Percentiles rank a stretch among this genome's conserved stretches.
Evolutionary conservation across 129 eudicot species (phyloP).

Genomic region (Gnaphalium uliginosum): DNA sequence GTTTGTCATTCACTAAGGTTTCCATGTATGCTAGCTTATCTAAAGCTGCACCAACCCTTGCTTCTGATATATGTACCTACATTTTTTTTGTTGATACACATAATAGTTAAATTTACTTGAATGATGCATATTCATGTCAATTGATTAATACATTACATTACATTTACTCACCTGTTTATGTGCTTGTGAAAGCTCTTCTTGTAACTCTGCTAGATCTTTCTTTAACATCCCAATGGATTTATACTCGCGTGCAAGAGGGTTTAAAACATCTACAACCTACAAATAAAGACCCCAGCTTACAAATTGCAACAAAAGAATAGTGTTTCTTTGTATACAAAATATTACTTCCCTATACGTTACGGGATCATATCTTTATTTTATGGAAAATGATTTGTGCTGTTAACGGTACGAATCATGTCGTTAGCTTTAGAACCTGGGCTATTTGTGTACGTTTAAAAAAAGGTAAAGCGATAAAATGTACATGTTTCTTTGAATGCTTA

Average conservation of each 20-base stretch:
- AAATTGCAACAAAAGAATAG: conserved; percentile 6
- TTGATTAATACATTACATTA: neutral
- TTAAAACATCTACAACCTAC: conserved; percentile 93
- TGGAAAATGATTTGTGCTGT: no score
- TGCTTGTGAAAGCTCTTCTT: conserved; percentile 86
- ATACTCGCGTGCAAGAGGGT: conserved; percentile 95
- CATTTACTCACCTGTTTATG: conserved; percentile 69
- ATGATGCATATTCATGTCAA: neutral
- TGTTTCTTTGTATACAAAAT: no score
- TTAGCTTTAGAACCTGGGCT: no score
- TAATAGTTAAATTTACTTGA: neutral
- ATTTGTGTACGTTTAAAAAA: no score
- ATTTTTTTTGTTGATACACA: conserved; percentile 11
- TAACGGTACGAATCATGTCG: no score
- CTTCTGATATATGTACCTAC: conserved; percentile 98
- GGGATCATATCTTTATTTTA: no score
- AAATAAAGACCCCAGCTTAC: conserved; percentile 13
- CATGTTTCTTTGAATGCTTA: no score
- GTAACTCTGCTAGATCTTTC: conserved; percentile 86
- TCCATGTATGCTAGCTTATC: conserved; percentile 98
- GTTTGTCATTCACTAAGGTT: conserved; percentile 83
- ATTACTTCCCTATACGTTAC: no score
- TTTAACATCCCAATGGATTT: conserved; percentile 88
- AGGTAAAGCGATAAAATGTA: no score
- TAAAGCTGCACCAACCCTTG: conserved; percentile 75